phyloP scores from a whole-genome alignment of 2,329 filamentous ascomycete genomes.

The Colletotrichum coccodes region DNA sequence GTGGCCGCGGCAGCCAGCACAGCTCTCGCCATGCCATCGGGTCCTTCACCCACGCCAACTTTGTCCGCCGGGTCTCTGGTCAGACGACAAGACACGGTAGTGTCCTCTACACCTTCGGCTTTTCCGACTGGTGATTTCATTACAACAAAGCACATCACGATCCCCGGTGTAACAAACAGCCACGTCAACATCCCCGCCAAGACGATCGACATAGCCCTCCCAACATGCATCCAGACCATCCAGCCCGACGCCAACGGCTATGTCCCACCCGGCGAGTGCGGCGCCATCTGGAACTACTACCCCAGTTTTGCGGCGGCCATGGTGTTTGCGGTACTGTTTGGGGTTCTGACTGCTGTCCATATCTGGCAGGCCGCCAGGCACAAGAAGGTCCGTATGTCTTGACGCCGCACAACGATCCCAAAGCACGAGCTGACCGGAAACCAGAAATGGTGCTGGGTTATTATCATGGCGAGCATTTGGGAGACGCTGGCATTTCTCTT shows the following conservation, averaged over 20 bases:
- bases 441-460: constrained; percentile 47
- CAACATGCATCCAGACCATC: constrained; percentile 49
- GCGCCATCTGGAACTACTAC: constrained; percentile 45
- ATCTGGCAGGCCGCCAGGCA: constrained; percentile 37
- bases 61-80: neutral
- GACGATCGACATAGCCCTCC: constrained; percentile 43
- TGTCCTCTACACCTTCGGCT: neutral
- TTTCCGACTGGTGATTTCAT: constrained; percentile 36
- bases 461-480: constrained; percentile 47
- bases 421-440: neutral
- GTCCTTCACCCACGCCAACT: constrained; percentile 6
- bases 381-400: constrained; percentile 36
- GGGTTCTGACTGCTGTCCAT: constrained; percentile 30
- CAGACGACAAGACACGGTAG: neutral
- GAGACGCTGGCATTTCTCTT: constrained; percentile 42
- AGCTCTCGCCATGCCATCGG: neutral
- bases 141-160: constrained; percentile 41
- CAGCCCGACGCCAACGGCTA: constrained; percentile 45
- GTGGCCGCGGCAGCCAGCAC: neutral
- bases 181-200: constrained; percentile 41
- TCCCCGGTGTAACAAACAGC: constrained; percentile 40
- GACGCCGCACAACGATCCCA: no score
- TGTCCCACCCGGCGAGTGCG: constrained; percentile 42
- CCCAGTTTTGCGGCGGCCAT: constrained; percentile 43
- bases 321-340: constrained; percentile 42